Base-by-base conservation (phyloP, 176 grass and related monocot species). In the Phoenix roebelenii region DNA sequence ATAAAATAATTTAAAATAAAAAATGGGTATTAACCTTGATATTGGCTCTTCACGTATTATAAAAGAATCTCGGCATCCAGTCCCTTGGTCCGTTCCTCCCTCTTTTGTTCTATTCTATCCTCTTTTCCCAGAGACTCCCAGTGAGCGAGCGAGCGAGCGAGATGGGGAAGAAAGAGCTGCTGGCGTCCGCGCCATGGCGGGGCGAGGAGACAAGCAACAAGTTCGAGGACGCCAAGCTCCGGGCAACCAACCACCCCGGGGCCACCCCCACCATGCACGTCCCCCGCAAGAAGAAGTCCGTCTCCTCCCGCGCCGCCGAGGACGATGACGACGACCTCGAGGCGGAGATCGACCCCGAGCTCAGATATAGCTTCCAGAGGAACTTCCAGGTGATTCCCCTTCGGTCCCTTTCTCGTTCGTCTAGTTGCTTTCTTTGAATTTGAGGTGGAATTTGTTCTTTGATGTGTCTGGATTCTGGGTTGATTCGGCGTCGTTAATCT, bases 161-260 rank as follows among this genome's bases (percentile, higher is more conserved):
- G 57, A 74, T 80, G 69, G 82, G 16, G 75, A 85, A 85, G 86
- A 90, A 85, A 68, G 82, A 90, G 78, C 72, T 90, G 55, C 67
- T 90, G 78, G 84, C 78, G 0, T 90, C 82, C 68, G 82, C 87
- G 72, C 87, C 87, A 60, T 90, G 87, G 87, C 32, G 87, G 17
- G 84, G 75, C 39, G 78, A 76, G 64, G 87, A 85, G 59, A 75
- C 44, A 0, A 51, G 51, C 9, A 61, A 65, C 25, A 64, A 54
- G 16, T 74, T 64, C 51, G 7, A 23, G 9, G 71, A 74, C 10
- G 71, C 71, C 2, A 74, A 64, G 71, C 53, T 74, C 28, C 61
- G 55, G 49, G 60, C 64, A 10, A 74, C 71, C 3, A 74, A 63
- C 15, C 5, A 65, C 17, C 71, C 71, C 17, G 71, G 51, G 3